Evolutionary conservation across 176 grass and related monocot species (phyloP), one percentile per base, ranked within the genome.

Genomic region (Otatea glauca): DNA sequence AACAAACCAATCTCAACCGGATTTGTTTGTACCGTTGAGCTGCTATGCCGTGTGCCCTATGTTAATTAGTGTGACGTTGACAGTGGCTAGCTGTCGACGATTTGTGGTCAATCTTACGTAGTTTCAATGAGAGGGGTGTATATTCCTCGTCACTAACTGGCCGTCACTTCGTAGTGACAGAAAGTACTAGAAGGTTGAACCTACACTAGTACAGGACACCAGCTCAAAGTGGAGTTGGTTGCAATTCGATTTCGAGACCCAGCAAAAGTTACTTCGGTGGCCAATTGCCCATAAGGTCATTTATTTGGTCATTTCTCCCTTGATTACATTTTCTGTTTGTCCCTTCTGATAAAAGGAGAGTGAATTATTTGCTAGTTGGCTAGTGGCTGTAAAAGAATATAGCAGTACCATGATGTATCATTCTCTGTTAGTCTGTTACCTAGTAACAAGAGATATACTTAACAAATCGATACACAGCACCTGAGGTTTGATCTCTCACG

Each of bases 181-280:
- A n/a, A n/a, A 38, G 7, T 54, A 9, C 47, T 23, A 29, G 67
- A 1, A 42, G 44, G 68, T 71, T 85, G 41, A 45, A 69, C 41
- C 84, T 82, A 12, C 50, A 68, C 69, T 5, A 25, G 50, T 49
- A 48, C 50, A 61, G 49, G 62, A 45, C 85, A 49, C 54, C 0
- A 16, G 0, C 5, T 24, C 48, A 27, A 15, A 68, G 75, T 68
- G 81, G 81, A 84, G 75, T 39, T 58, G 68, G 81, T 58, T 47
- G 59, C 49, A 49, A 21, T 72, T 55, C 51, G 17, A 54, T 54
- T 54, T 54, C 32, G 1, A 47, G 59, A 66, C 15, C 62, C 68
- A 72, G 49, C 45, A 41, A 54, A 25, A 66, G 43, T 11, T n/a
- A 59, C 34, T 1, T 44, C 34, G 54, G 68, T 65, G 60, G 3